Percentiles rank a stretch among this genome's conserved stretches.
Evolutionary conservation across 2,329 filamentous ascomycete species (phyloP).

Genomic region (Scedosporium boydii): DNA sequence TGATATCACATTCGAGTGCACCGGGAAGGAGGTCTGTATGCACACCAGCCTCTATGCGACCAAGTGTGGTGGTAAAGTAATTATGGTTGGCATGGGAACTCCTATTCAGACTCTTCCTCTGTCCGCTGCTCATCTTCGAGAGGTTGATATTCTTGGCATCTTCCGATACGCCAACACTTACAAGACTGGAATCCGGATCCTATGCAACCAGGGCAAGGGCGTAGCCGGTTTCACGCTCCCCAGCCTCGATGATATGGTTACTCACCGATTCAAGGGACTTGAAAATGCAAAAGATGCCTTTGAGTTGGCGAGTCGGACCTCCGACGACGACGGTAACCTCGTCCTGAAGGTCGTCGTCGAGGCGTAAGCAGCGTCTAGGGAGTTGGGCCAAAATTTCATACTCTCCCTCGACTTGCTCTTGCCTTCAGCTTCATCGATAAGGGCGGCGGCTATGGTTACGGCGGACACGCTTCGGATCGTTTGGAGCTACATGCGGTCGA

Average conservation of each 20-base stretch:
- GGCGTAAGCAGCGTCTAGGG: constrained; percentile 22
- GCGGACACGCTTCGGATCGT: not conserved
- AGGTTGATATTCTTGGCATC: constrained; percentile 70
- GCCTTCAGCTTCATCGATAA: not conserved
- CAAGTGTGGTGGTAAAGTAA: constrained; percentile 58
- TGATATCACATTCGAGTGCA: constrained; percentile 67
- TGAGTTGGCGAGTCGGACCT: constrained; percentile 58
- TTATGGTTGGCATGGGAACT: constrained; percentile 74
- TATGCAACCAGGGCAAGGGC: constrained; percentile 35
- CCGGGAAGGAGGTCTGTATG: constrained; percentile 65
- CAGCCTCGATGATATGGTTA: constrained; percentile 61
- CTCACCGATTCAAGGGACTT: constrained; percentile 59
- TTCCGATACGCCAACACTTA: constrained; percentile 74
- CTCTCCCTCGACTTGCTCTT: not conserved
- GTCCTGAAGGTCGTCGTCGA: constrained; percentile 65
- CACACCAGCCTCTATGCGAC: constrained; percentile 67
- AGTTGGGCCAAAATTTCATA: not conserved
- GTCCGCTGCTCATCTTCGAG: constrained; percentile 61
- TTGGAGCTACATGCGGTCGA: not conserved
- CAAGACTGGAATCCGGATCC: constrained; percentile 54
- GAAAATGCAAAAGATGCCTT: constrained; percentile 55
- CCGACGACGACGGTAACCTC: constrained; percentile 56
- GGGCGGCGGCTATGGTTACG: not conserved
- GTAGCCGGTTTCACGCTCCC: constrained; percentile 40
- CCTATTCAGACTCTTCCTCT: constrained; percentile 67